Percentiles rank a stretch among this genome's conserved stretches.
Conservation (phyloP, 2,329 filamentous ascomycete species). For the Fusarium secorum region DNA sequence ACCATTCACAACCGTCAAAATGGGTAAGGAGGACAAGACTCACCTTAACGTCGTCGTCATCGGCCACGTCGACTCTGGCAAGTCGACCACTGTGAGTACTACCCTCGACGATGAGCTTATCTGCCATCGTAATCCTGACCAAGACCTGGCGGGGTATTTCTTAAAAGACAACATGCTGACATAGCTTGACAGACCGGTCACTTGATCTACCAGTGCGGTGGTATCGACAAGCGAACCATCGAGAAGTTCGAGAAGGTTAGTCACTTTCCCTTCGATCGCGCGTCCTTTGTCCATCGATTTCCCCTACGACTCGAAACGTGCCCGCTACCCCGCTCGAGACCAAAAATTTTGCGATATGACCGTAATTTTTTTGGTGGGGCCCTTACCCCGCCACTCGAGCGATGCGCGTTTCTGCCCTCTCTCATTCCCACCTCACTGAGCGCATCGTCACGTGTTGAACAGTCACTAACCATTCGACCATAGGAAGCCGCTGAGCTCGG, state of each 20-base stretch:
- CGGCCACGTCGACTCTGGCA: constrained; percentile 99
- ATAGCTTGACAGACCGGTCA: constrained; percentile 67
- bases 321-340: constrained; percentile 13
- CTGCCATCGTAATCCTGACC: constrained; percentile 16
- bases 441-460: constrained; percentile 16
- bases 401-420: constrained; percentile 9
- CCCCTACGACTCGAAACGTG: constrained; percentile 14
- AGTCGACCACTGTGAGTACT: constrained; percentile 90
- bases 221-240: constrained; percentile 99
- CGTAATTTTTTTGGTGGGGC: constrained; percentile 24
- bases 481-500: constrained; percentile 98
- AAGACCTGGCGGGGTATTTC: constrained; percentile 6
- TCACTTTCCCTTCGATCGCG: constrained; percentile 31
- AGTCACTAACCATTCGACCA: constrained; percentile 39
- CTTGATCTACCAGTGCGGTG: constrained; percentile 99
- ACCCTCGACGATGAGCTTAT: constrained; percentile 25
- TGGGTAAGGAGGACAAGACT: constrained; percentile 89
- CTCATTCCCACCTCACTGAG: neutral
- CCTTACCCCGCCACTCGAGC: constrained; percentile 32
- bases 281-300: constrained; percentile 15
- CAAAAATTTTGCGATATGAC: constrained; percentile 28
- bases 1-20: constrained; percentile 48
- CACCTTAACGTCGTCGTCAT: constrained; percentile 99
- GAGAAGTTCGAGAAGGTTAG: constrained; percentile 99
- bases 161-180: constrained; percentile 28